Base-by-base conservation (phyloP, 73 alveolate genomes). In the Breviolum minutum region DNA sequence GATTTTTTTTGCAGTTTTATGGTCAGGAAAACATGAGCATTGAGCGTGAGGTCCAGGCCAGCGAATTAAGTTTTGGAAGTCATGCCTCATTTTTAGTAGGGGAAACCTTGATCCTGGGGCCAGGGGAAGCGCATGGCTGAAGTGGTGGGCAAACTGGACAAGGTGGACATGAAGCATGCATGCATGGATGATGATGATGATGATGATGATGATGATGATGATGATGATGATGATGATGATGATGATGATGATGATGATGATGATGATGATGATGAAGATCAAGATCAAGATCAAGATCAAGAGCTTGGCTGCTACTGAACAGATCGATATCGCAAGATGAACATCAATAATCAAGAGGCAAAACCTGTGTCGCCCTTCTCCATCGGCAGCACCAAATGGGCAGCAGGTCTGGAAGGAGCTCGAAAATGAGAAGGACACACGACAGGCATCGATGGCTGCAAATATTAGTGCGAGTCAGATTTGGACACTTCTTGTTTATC, bases 361-460 rank as follows among this genome's bases (percentile, higher is more conserved):
- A 77, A 30, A 8, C 16, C 13, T 24, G 63, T 27, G 86, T 17
- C 1, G 11, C 86, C 16, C 19, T 2, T 71, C 2, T 60, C 81
- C 19, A 20, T 71, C 29, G 2, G 19, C 40, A 19, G 6, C 54
- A 40, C 54, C 54, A 14, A 14, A 29, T n/a, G 54, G 20, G 19
- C 26, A 22, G 12, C 71, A 90, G 96, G 96, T 90, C 30, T 70
- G 74, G 87, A 90, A 90, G 96, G 96, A 90, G 20, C 27, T 90
- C 87, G 96, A 90, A 63, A 48, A 61, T 62, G 96, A 90, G 62
- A 90, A 90, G 63, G 96, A 90, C 74, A 71, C 87, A 29, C 86
- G 82, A 63, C 96, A 90, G 95, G 95, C 84, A 7, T 4, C n/a
- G 66, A 27, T 30, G 64, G 16, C 24, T 26, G 29, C 8, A 32